A percentile compares a stretch with the other conserved stretches of the same genome.
These are phyloP conservation scores for Amaranthus tricolor DNA, from an alignment of 179 eudicot genomes.

Conservation along the genomic window DNA sequence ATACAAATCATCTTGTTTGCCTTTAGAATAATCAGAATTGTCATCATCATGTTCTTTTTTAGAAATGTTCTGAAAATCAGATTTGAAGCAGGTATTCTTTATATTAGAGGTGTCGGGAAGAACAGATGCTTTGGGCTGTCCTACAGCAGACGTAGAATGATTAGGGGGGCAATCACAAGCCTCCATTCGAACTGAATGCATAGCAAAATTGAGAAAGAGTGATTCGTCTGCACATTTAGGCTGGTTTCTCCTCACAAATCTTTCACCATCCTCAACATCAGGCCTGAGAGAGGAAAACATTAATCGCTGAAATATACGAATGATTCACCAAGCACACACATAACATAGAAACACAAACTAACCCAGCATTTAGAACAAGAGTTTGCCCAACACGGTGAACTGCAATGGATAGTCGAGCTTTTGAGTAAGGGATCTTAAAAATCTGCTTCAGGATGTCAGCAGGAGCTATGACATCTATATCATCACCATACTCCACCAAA, in stretches of 20 bases:
- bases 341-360: conserved; percentile 24
- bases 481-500: conserved; percentile 82
- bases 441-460: conserved; percentile 91
- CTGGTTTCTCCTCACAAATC: conserved; percentile 72
- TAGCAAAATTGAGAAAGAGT: conserved; percentile 81
- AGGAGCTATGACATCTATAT: conserved; percentile 92
- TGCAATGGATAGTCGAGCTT: conserved; percentile 79
- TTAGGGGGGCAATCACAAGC: conserved; percentile 96
- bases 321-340: not conserved
- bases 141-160: conserved; percentile 42
- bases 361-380: conserved; percentile 85
- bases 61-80: conserved; percentile 37
- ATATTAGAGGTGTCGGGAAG: conserved; percentile 39
- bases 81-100: conserved; percentile 37
- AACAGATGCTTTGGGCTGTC: conserved; percentile 44
- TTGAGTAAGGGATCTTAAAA: conserved; percentile 93
- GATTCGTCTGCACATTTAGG: conserved; percentile 78
- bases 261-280: conserved; percentile 91
- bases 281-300: conserved; percentile 50
- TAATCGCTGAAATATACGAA: not conserved
- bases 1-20: conserved; percentile 43
- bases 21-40: conserved; percentile 34
- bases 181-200: conserved; percentile 99
- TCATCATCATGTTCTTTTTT: conserved; percentile 34
- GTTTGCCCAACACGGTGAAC: conserved; percentile 93